Evolutionary conservation across 331 rosid genomes (phyloP).

Genomic region (Dryas integrifolia): DNA sequence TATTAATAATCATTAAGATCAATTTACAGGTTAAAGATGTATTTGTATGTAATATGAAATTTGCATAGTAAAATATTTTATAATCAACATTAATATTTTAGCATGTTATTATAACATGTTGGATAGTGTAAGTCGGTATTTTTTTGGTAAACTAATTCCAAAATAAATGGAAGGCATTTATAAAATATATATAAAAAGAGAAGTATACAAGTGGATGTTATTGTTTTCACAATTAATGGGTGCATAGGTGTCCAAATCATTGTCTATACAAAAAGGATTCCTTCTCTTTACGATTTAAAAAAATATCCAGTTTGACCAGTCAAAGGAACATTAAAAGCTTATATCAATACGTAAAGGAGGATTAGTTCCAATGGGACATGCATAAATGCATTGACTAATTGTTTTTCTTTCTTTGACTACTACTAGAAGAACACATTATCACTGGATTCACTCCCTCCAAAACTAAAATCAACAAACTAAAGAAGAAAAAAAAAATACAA

Average conservation of each 20-base stretch:
- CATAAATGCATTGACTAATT: conserved; percentile 48
- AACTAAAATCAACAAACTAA: not conserved
- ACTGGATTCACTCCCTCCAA: conserved; percentile 2
- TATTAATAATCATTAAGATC: no score
- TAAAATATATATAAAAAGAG: no score
- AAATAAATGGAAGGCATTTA: no score
- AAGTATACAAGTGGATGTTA: no score
- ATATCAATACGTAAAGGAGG: conserved; percentile 36
- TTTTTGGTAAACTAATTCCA: no score
- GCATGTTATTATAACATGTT: no score
- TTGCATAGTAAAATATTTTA: no score
- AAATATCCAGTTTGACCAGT: conserved; percentile 51
- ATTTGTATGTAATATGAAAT: no score
- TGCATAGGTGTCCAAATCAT: conserved; percentile 21
- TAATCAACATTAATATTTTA: no score
- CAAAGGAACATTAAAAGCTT: conserved; percentile 52
- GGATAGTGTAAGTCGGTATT: no score
- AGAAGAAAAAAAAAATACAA: not conserved
- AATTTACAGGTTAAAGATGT: no score
- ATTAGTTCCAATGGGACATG: conserved; percentile 45
- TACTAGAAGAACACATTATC: not conserved
- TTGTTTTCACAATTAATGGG: no score
- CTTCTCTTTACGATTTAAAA: not conserved
- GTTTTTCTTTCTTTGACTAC: conserved; percentile 43
- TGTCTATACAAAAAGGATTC: not conserved